These are phyloP conservation scores for Boletus semigastroideus DNA, from an alignment of 1,284 basidiomycete species.

Conservation along the genomic window DNA sequence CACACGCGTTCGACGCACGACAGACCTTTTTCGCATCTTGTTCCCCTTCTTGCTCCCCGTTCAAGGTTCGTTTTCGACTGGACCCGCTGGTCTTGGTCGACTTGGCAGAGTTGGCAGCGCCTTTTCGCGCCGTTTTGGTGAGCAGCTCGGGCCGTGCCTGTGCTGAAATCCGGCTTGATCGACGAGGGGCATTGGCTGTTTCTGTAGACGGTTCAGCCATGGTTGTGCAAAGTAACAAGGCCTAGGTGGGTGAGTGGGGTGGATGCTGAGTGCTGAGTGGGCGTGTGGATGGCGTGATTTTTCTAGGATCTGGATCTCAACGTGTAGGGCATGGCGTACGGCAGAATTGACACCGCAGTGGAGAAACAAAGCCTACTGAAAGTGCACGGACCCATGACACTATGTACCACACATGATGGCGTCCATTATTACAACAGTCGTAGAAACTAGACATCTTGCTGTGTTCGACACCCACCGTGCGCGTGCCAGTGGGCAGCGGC, in stretches of 20 bases:
- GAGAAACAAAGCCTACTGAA: not conserved
- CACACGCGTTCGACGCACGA: not conserved
- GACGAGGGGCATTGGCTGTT: slow-evolving; percentile 34
- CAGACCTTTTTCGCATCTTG: slow-evolving; percentile 28
- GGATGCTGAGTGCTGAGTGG: not conserved
- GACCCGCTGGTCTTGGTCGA: slow-evolving; percentile 28
- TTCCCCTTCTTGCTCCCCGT: slow-evolving; percentile 18
- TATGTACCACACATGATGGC: slow-evolving; percentile 6
- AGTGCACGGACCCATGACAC: slow-evolving; percentile 20
- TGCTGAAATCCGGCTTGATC: slow-evolving; percentile 48
- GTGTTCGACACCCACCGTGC: too few relatives aligned
- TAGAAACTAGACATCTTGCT: too few relatives aligned
- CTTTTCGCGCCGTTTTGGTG: slow-evolving; percentile 38
- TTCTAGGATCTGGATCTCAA: slow-evolving; percentile 17
- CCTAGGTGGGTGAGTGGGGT: not conserved
- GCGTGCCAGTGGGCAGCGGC: too few relatives aligned
- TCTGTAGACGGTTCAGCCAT: slow-evolving; percentile 27
- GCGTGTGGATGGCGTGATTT: slow-evolving; percentile 10
- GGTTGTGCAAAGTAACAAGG: not conserved
- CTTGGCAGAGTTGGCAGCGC: slow-evolving; percentile 11
- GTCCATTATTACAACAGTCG: not conserved
- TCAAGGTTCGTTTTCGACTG: slow-evolving; percentile 26
- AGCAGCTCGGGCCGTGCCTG: slow-evolving; percentile 37
- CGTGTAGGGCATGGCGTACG: slow-evolving; percentile 19
- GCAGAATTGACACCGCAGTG: slow-evolving; percentile 14